Percentiles rank a stretch among this genome's conserved stretches.
Conservation (phyloP, 2,329 filamentous ascomycete genomes). For the Cadophora sp. region DNA sequence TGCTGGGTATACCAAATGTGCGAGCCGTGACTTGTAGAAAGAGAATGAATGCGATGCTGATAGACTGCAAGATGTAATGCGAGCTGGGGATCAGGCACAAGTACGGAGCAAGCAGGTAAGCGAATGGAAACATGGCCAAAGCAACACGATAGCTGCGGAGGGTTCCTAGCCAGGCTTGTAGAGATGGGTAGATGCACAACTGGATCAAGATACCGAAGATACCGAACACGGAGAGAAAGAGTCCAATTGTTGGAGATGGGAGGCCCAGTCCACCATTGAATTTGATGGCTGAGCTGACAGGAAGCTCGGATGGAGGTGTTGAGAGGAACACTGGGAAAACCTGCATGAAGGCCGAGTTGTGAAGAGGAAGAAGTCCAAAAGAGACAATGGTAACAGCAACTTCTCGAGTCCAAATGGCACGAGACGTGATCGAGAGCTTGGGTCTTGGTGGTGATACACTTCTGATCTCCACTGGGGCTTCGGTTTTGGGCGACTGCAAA, state of each 20-base stretch:
- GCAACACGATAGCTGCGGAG: constrained; percentile 70
- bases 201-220: constrained; percentile 74
- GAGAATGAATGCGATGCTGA: constrained; percentile 65
- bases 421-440: constrained; percentile 39
- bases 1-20: constrained; percentile 69
- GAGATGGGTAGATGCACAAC: constrained; percentile 70
- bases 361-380: constrained; percentile 74
- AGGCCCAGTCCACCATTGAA: constrained; percentile 76
- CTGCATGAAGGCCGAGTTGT: constrained; percentile 66
- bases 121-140: constrained; percentile 71
- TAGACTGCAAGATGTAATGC: constrained; percentile 50
- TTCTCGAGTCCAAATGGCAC: constrained; percentile 42
- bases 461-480: neutral
- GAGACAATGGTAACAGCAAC: constrained; percentile 60
- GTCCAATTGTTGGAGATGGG: constrained; percentile 68
- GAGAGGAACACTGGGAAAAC: constrained; percentile 67
- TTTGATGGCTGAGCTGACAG: constrained; percentile 57
- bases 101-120: constrained; percentile 74
- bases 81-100: constrained; percentile 62
- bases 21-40: constrained; percentile 74
- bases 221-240: constrained; percentile 73
- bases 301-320: constrained; percentile 59
- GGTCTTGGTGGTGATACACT: constrained; percentile 20
- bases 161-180: constrained; percentile 72
- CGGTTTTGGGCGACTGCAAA: constrained; percentile 14